Evolutionary conservation across 2,329 filamentous ascomycete genomes (phyloP).

Genomic region (Lecanosticta acicola): DNA sequence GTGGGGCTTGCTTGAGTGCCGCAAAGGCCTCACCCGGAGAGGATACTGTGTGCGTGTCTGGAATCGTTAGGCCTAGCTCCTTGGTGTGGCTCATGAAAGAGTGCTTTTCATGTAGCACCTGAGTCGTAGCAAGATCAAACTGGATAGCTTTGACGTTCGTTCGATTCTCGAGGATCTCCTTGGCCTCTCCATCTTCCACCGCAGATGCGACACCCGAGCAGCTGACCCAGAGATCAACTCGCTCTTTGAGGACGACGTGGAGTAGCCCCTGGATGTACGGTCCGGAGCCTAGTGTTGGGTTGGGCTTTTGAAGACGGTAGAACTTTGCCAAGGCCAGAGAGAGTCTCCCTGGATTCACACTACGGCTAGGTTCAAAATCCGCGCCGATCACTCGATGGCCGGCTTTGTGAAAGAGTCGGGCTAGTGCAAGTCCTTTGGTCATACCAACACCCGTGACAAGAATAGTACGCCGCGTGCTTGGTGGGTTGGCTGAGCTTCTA

Average conservation of each 20-base stretch:
- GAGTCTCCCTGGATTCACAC: conserved; percentile 49
- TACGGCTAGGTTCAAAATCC: conserved; percentile 49
- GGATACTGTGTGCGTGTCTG: conserved; percentile 47
- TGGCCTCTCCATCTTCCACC: conserved; percentile 61
- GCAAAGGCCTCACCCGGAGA: conserved; percentile 25
- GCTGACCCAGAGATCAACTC: conserved; percentile 66
- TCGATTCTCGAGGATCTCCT: conserved; percentile 53
- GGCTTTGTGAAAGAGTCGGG: conserved; percentile 56
- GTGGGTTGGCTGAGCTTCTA: conserved; percentile 6
- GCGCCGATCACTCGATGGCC: conserved; percentile 69
- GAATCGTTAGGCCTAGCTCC: conserved; percentile 46
- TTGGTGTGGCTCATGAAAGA: conserved; percentile 57
- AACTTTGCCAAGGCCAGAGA: conserved; percentile 55
- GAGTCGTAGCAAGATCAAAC: conserved; percentile 53
- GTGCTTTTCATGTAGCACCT: conserved; percentile 59
- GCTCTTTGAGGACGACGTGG: conserved; percentile 54
- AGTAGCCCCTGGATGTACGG: conserved; percentile 54
- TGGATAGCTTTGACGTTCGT: conserved; percentile 60
- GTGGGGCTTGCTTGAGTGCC: conserved; percentile 5
- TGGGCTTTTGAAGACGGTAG: conserved; percentile 42
- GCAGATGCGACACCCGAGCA: conserved; percentile 64
- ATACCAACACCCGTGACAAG: conserved; percentile 70
- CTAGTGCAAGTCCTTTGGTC: conserved; percentile 62
- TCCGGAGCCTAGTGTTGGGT: conserved; percentile 31
- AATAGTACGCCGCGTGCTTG: conserved; percentile 47